phyloP scores from a whole-genome alignment of 805 yeast genomes.

The Debaryomyces hansenii region DNA sequence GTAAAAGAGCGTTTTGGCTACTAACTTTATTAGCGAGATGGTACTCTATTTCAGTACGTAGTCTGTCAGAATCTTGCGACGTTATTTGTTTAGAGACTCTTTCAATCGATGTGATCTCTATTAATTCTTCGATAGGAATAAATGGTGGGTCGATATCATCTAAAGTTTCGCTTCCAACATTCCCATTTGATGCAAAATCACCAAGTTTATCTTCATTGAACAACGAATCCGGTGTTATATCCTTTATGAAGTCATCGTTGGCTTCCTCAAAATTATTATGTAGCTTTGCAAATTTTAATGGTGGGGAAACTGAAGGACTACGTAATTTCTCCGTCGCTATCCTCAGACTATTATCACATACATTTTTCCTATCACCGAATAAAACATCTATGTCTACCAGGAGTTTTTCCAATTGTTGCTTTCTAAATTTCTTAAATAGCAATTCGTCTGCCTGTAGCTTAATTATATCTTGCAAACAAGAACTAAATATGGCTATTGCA shows the following conservation, averaged over 20 bases:
- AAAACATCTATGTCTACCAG: constrained; percentile 1
- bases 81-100: constrained; percentile 15
- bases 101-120: constrained; percentile 14
- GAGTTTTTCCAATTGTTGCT: constrained; percentile 21
- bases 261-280: constrained; percentile 1
- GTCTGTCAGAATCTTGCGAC: constrained; percentile 10
- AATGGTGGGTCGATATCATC: constrained; percentile 6
- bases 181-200: not conserved
- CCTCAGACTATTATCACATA: not conserved
- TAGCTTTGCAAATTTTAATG: constrained; percentile 18
- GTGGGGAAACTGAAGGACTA: constrained; percentile 24
- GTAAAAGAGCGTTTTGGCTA: constrained; percentile 27
- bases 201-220: constrained; percentile 4
- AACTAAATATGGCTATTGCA: constrained; percentile 29
- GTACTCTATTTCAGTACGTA: constrained; percentile 21
- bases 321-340: constrained; percentile 5
- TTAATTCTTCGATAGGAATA: constrained; percentile 23
- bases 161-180: not conserved
- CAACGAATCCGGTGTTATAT: constrained; percentile 17
- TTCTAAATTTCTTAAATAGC: constrained; percentile 22
- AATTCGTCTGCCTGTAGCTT: constrained; percentile 25
- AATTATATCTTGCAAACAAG: constrained; percentile 33
- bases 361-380: not conserved
- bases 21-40: constrained; percentile 9
- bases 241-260: constrained; percentile 8